Conservation (phyloP, 2,329 filamentous ascomycete species). For the Claviceps sp. region DNA sequence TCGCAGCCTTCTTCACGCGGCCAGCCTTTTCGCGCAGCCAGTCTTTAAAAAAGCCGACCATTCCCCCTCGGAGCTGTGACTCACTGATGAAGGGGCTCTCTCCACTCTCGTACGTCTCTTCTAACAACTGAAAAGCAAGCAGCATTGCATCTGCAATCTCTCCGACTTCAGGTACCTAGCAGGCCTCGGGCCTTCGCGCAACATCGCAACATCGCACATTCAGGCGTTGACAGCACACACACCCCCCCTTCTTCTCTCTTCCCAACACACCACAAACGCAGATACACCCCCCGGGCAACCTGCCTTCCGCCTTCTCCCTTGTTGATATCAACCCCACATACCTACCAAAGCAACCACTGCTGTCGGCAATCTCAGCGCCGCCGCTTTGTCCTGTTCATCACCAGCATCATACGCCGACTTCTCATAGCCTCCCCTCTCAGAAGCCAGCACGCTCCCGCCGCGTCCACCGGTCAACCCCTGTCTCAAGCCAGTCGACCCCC, state of each 20-base stretch:
- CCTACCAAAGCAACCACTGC: neutral
- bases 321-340: neutral
- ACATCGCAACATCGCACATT: neutral
- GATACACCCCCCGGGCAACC: neutral
- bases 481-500: constrained; percentile 7
- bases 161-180: neutral
- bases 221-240: constrained; percentile 15
- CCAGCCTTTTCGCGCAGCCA: too few relatives aligned
- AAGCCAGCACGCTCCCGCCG: neutral
- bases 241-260: neutral
- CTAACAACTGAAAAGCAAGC: neutral
- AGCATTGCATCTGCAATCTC: neutral
- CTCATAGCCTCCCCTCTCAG: neutral
- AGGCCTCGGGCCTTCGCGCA: neutral
- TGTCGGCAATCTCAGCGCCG: neutral
- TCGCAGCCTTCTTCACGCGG: neutral
- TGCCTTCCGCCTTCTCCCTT: neutral
- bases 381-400: neutral
- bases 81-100: neutral
- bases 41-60: neutral
- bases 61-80: constrained; percentile 1
- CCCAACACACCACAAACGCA: neutral
- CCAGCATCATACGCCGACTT: neutral
- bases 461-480: constrained; percentile 1
- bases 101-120: constrained; percentile 1